phyloP scores from a whole-genome alignment of 2,329 filamentous ascomycete species.

The Fusarium verrucosum region DNA sequence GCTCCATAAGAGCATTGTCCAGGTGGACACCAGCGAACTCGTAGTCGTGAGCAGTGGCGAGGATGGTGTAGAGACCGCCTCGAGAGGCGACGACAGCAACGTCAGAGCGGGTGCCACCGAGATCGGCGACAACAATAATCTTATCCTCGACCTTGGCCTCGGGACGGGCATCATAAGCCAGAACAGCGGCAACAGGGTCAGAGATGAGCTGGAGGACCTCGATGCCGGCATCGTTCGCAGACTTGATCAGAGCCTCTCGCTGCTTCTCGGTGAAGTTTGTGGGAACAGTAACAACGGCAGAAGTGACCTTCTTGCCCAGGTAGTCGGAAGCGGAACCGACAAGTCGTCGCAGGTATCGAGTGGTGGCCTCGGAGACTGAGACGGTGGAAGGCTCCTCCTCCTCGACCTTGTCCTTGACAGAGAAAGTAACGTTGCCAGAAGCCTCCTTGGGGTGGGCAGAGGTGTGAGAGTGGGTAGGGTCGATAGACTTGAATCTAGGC shows the following conservation, averaged over 20 bases:
- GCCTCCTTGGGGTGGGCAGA: constrained; percentile 87
- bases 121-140: constrained; percentile 87
- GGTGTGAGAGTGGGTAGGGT: constrained; percentile 92
- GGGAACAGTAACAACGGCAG: constrained; percentile 92
- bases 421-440: constrained; percentile 79
- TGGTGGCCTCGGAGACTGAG: constrained; percentile 81
- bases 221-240: constrained; percentile 81
- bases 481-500: constrained; percentile 87
- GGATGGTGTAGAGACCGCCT: constrained; percentile 94
- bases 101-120: constrained; percentile 92
- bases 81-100: constrained; percentile 89
- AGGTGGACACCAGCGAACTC: constrained; percentile 87
- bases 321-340: constrained; percentile 88
- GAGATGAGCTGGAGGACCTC: constrained; percentile 93
- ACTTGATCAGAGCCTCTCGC: constrained; percentile 79
- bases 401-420: constrained; percentile 78
- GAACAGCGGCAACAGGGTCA: constrained; percentile 87
- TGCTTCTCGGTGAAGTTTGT: constrained; percentile 93
- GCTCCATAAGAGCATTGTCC: constrained; percentile 90
- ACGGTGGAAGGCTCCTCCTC: constrained; percentile 72
- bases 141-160: constrained; percentile 83
- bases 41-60: constrained; percentile 95
- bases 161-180: constrained; percentile 89
- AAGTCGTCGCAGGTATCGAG: constrained; percentile 84
- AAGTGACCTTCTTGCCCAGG: constrained; percentile 90